Conservation (phyloP, 2,329 filamentous ascomycete genomes). For the Leptoxyphium fumago region DNA sequence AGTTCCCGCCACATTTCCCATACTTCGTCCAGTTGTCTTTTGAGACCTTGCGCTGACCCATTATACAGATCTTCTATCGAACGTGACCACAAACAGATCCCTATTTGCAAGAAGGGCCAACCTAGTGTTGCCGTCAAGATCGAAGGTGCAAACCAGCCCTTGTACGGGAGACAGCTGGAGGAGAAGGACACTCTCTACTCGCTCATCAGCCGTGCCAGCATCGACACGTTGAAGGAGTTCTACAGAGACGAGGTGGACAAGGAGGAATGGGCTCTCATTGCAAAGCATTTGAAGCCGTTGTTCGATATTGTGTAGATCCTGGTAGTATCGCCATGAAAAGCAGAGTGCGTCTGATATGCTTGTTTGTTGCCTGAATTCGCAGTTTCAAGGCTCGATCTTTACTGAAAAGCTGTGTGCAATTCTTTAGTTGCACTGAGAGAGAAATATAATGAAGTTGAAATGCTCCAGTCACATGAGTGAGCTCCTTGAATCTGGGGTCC, state of each 20-base stretch:
- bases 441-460: too few relatives aligned
- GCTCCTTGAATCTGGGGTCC: too few relatives aligned
- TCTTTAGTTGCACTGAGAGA: too few relatives aligned
- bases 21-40: neutral
- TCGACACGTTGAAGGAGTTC: constrained; percentile 92
- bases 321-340: too few relatives aligned
- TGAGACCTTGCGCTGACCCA: neutral
- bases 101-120: constrained; percentile 84
- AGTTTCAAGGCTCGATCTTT: too few relatives aligned
- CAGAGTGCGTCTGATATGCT: too few relatives aligned
- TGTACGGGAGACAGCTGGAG: constrained; percentile 89
- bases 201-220: constrained; percentile 70
- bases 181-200: constrained; percentile 82
- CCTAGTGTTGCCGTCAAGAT: constrained; percentile 98
- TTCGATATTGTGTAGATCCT: constrained; percentile 48
- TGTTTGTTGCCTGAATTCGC: too few relatives aligned
- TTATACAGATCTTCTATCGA: constrained; percentile 72
- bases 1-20: constrained; percentile 26
- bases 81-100: constrained; percentile 90
- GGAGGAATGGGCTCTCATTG: constrained; percentile 89
- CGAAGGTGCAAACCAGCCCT: constrained; percentile 81
- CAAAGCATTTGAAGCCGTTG: constrained; percentile 74
- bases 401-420: too few relatives aligned
- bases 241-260: constrained; percentile 76
- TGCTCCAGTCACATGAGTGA: too few relatives aligned